Evolutionary conservation across 2,329 filamentous ascomycete species (phyloP).

Genomic region (Zalaria sp.): DNA sequence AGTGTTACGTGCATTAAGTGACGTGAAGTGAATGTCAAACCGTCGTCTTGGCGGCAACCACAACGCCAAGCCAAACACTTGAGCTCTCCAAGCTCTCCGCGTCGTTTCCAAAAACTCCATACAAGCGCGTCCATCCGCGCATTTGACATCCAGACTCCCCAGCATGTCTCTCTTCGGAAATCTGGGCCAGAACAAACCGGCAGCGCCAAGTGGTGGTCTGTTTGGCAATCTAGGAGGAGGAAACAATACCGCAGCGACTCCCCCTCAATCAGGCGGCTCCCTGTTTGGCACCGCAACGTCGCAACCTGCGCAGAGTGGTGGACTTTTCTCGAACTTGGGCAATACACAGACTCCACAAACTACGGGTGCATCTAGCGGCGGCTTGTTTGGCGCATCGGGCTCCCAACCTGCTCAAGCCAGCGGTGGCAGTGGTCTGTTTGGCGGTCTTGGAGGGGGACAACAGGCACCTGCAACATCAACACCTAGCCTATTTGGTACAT

Average conservation of each 20-base stretch:
- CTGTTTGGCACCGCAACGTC: neutral
- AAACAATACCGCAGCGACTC: neutral
- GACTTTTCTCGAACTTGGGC: neutral
- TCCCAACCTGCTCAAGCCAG: neutral
- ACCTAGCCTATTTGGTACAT: conserved; percentile 4
- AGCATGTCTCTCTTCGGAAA: conserved; percentile 5
- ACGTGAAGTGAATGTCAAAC: too few species aligned
- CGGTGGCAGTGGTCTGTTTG: neutral
- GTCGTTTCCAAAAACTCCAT: too few species aligned
- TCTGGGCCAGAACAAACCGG: conserved; percentile 2
- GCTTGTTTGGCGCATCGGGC: conserved; percentile 1
- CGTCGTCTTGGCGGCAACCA: too few species aligned
- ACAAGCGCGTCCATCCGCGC: too few species aligned
- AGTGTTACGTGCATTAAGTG: too few species aligned
- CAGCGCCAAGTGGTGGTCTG: neutral
- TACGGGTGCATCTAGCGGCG: conserved; percentile 2
- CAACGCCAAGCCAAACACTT: too few species aligned
- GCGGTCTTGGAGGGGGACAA: neutral
- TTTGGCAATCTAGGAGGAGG: neutral
- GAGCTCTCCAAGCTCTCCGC: too few species aligned
- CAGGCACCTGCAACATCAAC: neutral
- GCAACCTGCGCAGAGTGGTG: too few species aligned
- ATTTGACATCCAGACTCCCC: neutral
- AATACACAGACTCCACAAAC: conserved; percentile 3
- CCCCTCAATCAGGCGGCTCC: neutral